These are phyloP conservation scores for Fusarium tricinctum DNA, from an alignment of 2,329 filamentous ascomycete species.

Conservation along the genomic window DNA sequence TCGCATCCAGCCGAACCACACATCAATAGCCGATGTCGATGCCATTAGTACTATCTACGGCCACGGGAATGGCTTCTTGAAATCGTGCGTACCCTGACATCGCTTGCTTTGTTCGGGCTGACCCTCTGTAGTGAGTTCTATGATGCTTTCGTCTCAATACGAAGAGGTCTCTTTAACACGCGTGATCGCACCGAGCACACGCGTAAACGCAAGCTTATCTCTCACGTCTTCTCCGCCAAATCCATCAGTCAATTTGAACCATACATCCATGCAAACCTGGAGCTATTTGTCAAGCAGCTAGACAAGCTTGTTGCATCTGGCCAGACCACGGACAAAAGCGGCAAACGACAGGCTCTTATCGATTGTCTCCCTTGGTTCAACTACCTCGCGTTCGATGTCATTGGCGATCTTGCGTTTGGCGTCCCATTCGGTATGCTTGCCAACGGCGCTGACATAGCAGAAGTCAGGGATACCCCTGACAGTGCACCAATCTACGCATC, in stretches of 20 bases:
- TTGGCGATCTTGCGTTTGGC: slow-evolving; percentile 65
- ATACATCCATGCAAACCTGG: slow-evolving; percentile 86
- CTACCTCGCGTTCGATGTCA: slow-evolving; percentile 68
- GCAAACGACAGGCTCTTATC: slow-evolving; percentile 72
- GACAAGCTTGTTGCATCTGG: slow-evolving; percentile 69
- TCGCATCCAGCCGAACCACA: slow-evolving; percentile 85
- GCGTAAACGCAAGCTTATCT: slow-evolving; percentile 89
- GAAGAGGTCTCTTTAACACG: slow-evolving; percentile 89
- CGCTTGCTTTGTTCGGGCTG: background rate
- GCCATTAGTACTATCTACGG: slow-evolving; percentile 85
- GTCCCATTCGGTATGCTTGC: slow-evolving; percentile 76
- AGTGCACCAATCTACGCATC: slow-evolving; percentile 76
- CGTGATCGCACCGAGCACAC: slow-evolving; percentile 85
- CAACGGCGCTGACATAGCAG: slow-evolving; percentile 80
- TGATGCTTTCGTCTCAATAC: slow-evolving; percentile 90
- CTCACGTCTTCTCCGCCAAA: slow-evolving; percentile 88
- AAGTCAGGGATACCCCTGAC: slow-evolving; percentile 74
- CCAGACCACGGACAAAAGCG: slow-evolving; percentile 67
- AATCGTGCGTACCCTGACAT: slow-evolving; percentile 64
- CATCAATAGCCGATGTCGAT: slow-evolving; percentile 84
- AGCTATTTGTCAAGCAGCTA: slow-evolving; percentile 80
- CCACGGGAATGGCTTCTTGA: slow-evolving; percentile 81
- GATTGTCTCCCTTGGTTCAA: slow-evolving; percentile 83
- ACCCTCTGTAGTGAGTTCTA: slow-evolving; percentile 78
- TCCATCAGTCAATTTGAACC: slow-evolving; percentile 88